These are phyloP conservation scores for Aspergillus pseudotamarii DNA, from an alignment of 2,329 filamentous ascomycete species.

Conservation along the genomic window DNA sequence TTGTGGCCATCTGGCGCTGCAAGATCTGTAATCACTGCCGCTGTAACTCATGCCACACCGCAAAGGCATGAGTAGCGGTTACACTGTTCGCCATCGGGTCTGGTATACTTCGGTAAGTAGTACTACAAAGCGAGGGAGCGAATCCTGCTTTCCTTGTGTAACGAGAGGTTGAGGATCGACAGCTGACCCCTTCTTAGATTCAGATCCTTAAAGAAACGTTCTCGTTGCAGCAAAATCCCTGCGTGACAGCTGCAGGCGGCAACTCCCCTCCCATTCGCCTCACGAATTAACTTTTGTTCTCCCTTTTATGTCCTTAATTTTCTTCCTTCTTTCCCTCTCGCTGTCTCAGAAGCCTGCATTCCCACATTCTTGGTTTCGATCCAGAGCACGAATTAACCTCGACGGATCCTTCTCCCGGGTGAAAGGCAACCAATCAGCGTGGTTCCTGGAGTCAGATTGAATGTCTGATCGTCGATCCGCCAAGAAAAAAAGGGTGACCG, in stretches of 20 bases:
- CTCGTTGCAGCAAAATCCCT: constrained; percentile 10
- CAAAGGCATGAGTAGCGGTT: constrained; percentile 32
- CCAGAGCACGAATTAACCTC: neutral
- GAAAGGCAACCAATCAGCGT: neutral
- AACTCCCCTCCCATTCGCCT: neutral
- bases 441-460: neutral
- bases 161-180: neutral
- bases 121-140: neutral
- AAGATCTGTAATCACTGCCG: constrained; percentile 46
- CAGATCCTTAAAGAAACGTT: neutral
- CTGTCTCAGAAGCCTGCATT: constrained; percentile 3
- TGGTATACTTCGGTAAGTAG: constrained; percentile 3
- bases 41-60: constrained; percentile 43
- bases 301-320: neutral
- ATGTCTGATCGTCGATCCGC: constrained; percentile 1
- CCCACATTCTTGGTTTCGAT: constrained; percentile 2
- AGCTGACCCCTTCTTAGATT: constrained; percentile 2
- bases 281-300: neutral
- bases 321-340: neutral
- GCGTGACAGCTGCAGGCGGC: constrained; percentile 10
- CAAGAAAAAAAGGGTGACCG: neutral
- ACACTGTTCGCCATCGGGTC: constrained; percentile 11
- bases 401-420: neutral
- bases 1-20: constrained; percentile 47
- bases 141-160: constrained; percentile 5